A percentile compares a stretch with the other conserved stretches of the same genome.
phyloP scores from a whole-genome alignment of 805 yeast genomes.

The Candida ulmi region DNA sequence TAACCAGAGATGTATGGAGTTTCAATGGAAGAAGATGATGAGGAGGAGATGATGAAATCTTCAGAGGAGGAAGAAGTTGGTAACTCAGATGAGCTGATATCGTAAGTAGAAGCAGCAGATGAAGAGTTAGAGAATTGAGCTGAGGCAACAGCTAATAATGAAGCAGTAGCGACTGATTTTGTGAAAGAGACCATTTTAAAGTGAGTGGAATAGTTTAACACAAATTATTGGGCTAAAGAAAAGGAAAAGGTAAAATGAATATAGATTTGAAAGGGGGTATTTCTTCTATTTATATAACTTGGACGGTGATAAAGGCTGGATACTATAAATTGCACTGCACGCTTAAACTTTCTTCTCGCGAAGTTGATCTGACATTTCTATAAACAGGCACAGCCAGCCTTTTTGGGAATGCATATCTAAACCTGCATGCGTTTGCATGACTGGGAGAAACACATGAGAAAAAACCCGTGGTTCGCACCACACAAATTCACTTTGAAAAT shows the following conservation, averaged over 20 bases:
- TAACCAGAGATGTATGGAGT: constrained; percentile 22
- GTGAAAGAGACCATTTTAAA: constrained; percentile 11
- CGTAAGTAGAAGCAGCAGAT: constrained; percentile 1
- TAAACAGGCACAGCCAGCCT: neutral
- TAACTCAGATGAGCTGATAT: neutral
- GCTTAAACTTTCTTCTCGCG: too few species aligned
- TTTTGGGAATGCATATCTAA: neutral
- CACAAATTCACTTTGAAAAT: too few species aligned
- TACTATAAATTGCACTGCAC: neutral
- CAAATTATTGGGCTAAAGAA: too few species aligned
- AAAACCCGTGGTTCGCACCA: too few species aligned
- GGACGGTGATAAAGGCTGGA: too few species aligned
- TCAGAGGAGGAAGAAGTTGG: constrained; percentile 14
- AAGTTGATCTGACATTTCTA: too few species aligned
- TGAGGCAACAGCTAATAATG: constrained; percentile 9
- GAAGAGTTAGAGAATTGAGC: constrained; percentile 10
- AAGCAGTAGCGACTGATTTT: constrained; percentile 6
- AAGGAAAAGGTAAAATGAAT: too few species aligned
- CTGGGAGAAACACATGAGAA: too few species aligned
- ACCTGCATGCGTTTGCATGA: neutral
- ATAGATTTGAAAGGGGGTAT: too few species aligned
- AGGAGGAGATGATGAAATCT: constrained; percentile 5
- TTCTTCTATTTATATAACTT: too few species aligned
- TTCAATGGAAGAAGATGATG: constrained; percentile 7
- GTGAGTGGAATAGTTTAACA: neutral